Base-by-base conservation (phyloP, 106 monocot genomes). In the Xerophyta viscosa region DNA sequence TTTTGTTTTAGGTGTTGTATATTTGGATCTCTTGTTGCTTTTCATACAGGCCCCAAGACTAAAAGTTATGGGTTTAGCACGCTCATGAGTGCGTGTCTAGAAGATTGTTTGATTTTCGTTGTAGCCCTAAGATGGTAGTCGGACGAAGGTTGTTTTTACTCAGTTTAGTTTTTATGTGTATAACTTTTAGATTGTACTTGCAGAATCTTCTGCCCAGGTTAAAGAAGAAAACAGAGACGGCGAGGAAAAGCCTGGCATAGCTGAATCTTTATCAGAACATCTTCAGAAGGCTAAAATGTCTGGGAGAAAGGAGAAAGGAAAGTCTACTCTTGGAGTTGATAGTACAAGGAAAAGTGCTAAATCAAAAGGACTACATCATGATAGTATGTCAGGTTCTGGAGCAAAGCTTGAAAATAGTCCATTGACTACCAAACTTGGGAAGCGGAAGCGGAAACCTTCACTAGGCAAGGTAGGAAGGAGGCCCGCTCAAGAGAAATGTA, bases 141-240 rank as follows among this genome's bases (percentile, higher is more conserved):
- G n/a, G n/a, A n/a, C n/a, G n/a, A n/a, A n/a, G n/a, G n/a, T n/a
- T n/a, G n/a, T n/a, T n/a, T n/a, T n/a, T n/a, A n/a, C n/a, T n/a
- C n/a, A n/a, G n/a, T n/a, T n/a, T n/a, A n/a, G n/a, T n/a, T n/a
- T n/a, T n/a, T n/a, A n/a, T n/a, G n/a, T 39, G 39, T 39, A 3
- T 15, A 10, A 3, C 39, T 7, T 12, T 12, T 10, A 12, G 10
- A 39, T 39, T 58, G 5, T 42, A 25, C 58, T 30, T 66, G 0
- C 37, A 98, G 98, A 90, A 57, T 85, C 88, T 56, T 98, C 86
- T 25, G 70, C 71, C 17, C 89, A 90, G 51, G 61, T 71, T 59
- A 99, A 82, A 65, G 98, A 99, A 50, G 98, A 86, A 39, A 76
- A 74, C 43, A 66, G 24, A 51, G 64, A 62, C 28, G 37, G 41